Evolutionary conservation across 2,329 filamentous ascomycete species (phyloP).

Genomic region (Paecilomyces fulvus): DNA sequence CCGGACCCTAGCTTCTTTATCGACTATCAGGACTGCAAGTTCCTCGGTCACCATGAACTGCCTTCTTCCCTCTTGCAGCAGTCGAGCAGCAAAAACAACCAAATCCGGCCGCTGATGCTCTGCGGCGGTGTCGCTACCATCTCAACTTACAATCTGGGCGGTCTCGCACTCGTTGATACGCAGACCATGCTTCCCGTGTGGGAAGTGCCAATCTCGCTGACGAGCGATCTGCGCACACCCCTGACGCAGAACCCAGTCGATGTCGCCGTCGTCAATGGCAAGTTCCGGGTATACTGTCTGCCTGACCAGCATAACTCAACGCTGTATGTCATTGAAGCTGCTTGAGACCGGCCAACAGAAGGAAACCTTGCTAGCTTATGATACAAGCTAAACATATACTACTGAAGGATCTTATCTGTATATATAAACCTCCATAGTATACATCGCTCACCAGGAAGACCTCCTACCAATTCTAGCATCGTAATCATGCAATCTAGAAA

Average conservation of each 20-base stretch:
- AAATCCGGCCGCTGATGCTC: slow-evolving; percentile 34
- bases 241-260: slow-evolving; percentile 45
- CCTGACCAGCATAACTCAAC: slow-evolving; percentile 42
- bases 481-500: no score
- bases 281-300: slow-evolving; percentile 39
- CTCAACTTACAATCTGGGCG: slow-evolving; percentile 28
- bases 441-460: no score
- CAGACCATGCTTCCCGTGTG: slow-evolving; percentile 38
- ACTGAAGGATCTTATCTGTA: no score
- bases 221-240: slow-evolving; percentile 30
- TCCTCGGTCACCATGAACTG: slow-evolving; percentile 33
- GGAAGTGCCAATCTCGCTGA: slow-evolving; percentile 39
- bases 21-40: slow-evolving; percentile 48
- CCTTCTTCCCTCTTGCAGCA: slow-evolving; percentile 15
- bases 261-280: slow-evolving; percentile 36
- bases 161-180: slow-evolving; percentile 41
- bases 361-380: no score
- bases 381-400: not conserved
- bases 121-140: slow-evolving; percentile 40
- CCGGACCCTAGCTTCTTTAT: slow-evolving; percentile 38
- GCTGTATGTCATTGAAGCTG: slow-evolving; percentile 41
- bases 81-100: not conserved
- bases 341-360: not conserved
- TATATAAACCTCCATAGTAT: no score
- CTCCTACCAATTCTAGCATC: no score